Base-by-base conservation (phyloP, 331 rosid species). In the Pyrus hybrid region DNA sequence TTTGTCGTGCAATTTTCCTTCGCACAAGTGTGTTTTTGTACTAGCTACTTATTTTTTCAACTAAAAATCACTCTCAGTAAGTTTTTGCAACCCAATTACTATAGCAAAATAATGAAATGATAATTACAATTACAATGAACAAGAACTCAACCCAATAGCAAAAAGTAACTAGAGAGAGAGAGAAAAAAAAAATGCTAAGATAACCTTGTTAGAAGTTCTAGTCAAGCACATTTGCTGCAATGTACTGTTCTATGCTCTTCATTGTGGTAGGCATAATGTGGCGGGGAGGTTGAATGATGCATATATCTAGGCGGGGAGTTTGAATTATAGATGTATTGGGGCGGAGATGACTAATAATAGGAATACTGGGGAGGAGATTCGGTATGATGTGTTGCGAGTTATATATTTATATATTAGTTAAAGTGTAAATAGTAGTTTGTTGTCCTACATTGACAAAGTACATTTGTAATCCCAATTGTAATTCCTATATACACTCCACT, bases 291-390 rank as follows among this genome's bases (percentile, higher is more conserved):
- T 16, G 83, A 75, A 56, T 85, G 83, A 57, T 83, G 79, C 16
- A 45, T 63, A 66, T 76, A 83, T 13, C 45, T 90, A 4, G 87
- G 86, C 2, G 86, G 88, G 3, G 91, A 74, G 20, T 84, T 69
- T 14, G 80, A 86, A 75, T 29, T 78, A 47, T 82, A 71, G 37
- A 65, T 75, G 56, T 85, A 87, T 45, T 64, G 78, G 21, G 88
- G 89, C 6, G 85, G 72, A 49, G 88, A 81, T 11, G 87, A 60
- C 10, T 81, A 75, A 29, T 85, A 63, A 25, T 80, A 71, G 75
- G 14, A 64, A 26, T 85, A 74, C 0, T 72, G 84, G 41, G 85
- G 79, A 16, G 85, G 83, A 7, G 74, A 49, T 2, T 41, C 47
- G 1, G 14, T 41, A 41, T 2, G 43, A 35, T 35, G 3, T 35